These are phyloP conservation scores for Geranium rotundifolium DNA, from an alignment of 345 rosid species.

Conservation along the genomic window DNA sequence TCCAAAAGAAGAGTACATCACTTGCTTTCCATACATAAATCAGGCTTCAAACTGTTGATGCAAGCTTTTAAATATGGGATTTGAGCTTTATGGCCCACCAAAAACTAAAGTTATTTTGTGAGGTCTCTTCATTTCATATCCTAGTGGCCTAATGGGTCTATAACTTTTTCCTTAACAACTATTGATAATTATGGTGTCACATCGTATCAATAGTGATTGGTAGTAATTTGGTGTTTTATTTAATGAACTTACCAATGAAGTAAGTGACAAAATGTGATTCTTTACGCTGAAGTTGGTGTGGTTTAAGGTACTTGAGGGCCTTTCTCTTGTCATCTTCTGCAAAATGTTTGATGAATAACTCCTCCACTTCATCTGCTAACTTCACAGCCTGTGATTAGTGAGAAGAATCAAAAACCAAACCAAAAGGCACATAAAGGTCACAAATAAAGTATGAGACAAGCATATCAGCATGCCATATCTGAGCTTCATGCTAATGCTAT, in stretches of 20 bases:
- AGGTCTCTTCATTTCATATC: no score
- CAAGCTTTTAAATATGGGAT: no score
- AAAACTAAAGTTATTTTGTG: conserved; percentile 5
- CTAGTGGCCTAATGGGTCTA: conserved; percentile 13
- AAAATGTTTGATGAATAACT: conserved; percentile 69
- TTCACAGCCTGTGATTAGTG: conserved; percentile 63
- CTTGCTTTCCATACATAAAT: background rate
- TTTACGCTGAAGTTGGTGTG: conserved; percentile 42
- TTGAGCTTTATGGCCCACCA: background rate
- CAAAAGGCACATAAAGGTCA: no score
- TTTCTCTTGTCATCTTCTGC: conserved; percentile 75
- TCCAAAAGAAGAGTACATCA: background rate
- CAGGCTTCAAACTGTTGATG: background rate
- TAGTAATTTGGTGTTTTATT: background rate
- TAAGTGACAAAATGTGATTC: conserved; percentile 84
- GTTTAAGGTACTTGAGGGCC: conserved; percentile 84
- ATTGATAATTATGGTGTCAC: no score
- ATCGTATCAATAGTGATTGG: no score
- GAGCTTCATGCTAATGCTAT: conserved; percentile 2
- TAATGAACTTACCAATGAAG: conserved; percentile 67
- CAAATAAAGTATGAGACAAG: no score
- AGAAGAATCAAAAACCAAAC: conserved; percentile 15
- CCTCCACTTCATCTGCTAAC: conserved; percentile 83
- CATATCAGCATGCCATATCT: no score
- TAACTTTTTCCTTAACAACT: no score